Base-by-base conservation (phyloP, 2,329 filamentous ascomycete species). In the Fusarium mundagurra region DNA sequence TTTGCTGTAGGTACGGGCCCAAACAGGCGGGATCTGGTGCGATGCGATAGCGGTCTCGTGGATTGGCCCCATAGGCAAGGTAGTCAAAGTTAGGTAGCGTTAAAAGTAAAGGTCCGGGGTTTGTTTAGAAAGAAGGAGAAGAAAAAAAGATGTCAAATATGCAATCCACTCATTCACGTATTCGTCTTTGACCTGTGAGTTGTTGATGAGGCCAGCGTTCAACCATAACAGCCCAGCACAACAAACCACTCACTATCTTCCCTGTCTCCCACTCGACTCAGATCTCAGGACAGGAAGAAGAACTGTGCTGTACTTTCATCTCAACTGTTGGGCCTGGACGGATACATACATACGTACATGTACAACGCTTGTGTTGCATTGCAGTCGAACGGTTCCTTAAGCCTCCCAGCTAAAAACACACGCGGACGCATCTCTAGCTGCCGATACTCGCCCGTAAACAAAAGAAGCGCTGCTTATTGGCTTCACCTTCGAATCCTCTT, bases 11-110 rank as follows among this genome's bases (percentile, higher is more conserved):
- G 73, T 77, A 78, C 76, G 63, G 76, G 64, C 76, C 76, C 76
- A 78, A 73, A 72, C 75, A 61, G 72, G 67, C 76, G 76, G 76
- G 74, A 78, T 75, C 76, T 77, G 71, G 71, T 77, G 74, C 76
- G 69, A 70, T 68, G 61, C 74, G 69, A 70, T 67, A 61, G 69
- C 71, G 58, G 74, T 74, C 71, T 72, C 65, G 62, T 60, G 68
- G 60, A 43, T 64, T 67, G 51, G 64, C 45, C 44, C 63, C 65
- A 55, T 51, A 24, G 48, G 31, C 43, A 48, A 34, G 48, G 48
- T 53, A 48, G 31, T 33, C 48, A 54, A 38, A 6, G 48, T 53
- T 27, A 36, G 34, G 51, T 55, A 55, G 51, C 51, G 51, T 55
- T 41, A 11, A 39, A 38, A 29, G 24, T 29, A 45, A 27, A 38